Base-by-base conservation (phyloP, 768 basidiomycete genomes). In the Dentipellis fragilis region DNA sequence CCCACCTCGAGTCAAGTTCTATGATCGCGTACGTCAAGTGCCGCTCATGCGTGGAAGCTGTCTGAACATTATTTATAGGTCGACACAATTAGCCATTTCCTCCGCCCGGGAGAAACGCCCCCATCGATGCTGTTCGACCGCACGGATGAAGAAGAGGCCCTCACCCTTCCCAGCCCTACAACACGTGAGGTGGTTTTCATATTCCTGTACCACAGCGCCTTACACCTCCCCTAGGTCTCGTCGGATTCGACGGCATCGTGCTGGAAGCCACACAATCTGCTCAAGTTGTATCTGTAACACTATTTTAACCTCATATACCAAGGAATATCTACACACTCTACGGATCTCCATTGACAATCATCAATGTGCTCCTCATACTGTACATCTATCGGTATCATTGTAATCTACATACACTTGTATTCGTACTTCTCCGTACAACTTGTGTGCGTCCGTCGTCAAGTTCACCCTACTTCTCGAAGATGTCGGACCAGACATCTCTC, bases 101-200 rank as follows among this genome's bases (percentile, higher is more conserved):
- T 90, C 3, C 81, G 79, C 59, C 87, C 87, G 2, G 77, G 75
- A n/a, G 84, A 87, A 62, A 74, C 80, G 16, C 84, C 87, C 8
- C 85, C 86, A 1, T 87, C 86, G 1, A 91, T 91, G 89, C 73
- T 80, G 40, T 78, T 90, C 10, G 85, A 92, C 66, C 79, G 87
- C 48, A 85, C 86, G 14, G 85, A 86, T 61, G 86, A 86, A 34
- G 85, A 89, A 54, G 84, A 87, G 45, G 75, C 76, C 35, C 72
- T 89, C 34, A 85, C 80, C 6, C 67, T 89, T 19, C 86, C 84
- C 10, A 81, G 79, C 62, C 71, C 86, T 12, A 78, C 80, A 10
- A 87, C 85, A 16, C 72, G 89, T 89, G 67, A 72, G 87, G 69
- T 3, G 53, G 37, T 50, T 40, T 51, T 35, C 14, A 16, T 19